A percentile compares a stretch with the other conserved stretches of the same genome.
phyloP scores from a whole-genome alignment of 768 basidiomycete genomes.

The Tubosaeta sp. region DNA sequence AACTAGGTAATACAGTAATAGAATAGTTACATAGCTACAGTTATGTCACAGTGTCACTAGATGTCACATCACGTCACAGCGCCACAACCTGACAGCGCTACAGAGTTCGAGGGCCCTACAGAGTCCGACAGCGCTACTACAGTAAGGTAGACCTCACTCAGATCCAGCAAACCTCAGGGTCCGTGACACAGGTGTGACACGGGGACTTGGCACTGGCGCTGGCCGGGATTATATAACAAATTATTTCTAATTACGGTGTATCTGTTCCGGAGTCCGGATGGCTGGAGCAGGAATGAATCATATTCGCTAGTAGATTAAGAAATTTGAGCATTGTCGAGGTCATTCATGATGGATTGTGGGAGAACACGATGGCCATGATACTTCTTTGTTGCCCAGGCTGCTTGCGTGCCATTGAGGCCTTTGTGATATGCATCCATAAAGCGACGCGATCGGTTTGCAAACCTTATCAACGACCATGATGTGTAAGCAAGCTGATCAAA shows the following conservation, averaged over 20 bases:
- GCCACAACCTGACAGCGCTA: too few relatives aligned
- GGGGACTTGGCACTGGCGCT: neutral
- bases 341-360: neutral
- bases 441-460: neutral
- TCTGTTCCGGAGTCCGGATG: neutral
- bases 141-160: too few relatives aligned
- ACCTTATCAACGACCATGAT: neutral
- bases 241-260: neutral
- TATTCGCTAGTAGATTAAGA: neutral
- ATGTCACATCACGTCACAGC: too few relatives aligned
- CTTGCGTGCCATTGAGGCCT: constrained; percentile 1
- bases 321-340: neutral
- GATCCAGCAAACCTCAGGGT: too few relatives aligned
- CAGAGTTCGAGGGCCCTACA: too few relatives aligned
- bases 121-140: too few relatives aligned
- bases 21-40: too few relatives aligned
- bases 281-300: neutral
- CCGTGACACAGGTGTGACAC: neutral
- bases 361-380: neutral
- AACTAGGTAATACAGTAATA: too few relatives aligned
- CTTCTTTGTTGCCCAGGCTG: constrained; percentile 3
- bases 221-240: neutral
- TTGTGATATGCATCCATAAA: constrained; percentile 1
- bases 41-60: too few relatives aligned
- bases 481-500: neutral